phyloP scores from a whole-genome alignment of 2,329 filamentous ascomycete genomes.

The Colletotrichum chrysophilum region DNA sequence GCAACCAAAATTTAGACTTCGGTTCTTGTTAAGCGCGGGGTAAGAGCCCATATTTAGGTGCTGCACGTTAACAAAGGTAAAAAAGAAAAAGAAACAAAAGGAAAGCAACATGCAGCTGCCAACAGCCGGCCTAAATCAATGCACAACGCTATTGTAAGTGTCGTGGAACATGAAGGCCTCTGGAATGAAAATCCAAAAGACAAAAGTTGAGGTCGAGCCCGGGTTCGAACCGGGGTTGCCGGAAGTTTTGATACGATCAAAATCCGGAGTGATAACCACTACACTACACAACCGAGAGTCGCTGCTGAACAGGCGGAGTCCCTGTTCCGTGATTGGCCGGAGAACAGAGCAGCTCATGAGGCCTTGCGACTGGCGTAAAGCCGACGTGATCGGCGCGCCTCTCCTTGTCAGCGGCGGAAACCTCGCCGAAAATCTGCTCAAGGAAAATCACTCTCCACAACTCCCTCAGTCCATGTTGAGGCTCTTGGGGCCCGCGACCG shows the following conservation, averaged over 20 bases:
- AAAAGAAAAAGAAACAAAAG: background rate
- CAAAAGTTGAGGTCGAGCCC: constrained; percentile 8
- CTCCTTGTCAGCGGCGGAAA: background rate
- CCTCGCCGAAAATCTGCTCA: background rate
- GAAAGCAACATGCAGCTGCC: background rate
- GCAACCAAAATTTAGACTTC: background rate
- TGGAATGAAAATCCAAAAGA: background rate
- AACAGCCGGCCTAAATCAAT: background rate
- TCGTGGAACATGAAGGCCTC: background rate
- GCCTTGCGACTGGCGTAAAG: background rate
- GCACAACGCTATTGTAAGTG: background rate
- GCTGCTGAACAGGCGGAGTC: background rate
- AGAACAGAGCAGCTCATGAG: background rate
- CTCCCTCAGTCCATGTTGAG: background rate
- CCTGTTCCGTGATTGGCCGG: background rate
- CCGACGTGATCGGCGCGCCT: background rate
- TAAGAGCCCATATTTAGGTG: background rate
- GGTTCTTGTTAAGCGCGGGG: background rate
- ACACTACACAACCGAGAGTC: constrained; percentile 15
- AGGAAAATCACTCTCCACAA: background rate
- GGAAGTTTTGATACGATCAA: constrained; percentile 2
- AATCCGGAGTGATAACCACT: constrained; percentile 23
- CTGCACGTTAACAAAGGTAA: background rate
- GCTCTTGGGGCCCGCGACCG: background rate
- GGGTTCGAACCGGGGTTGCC: constrained; percentile 23